Base-by-base conservation (phyloP, 768 basidiomycete genomes). In the Hypholoma sublateritium region DNA sequence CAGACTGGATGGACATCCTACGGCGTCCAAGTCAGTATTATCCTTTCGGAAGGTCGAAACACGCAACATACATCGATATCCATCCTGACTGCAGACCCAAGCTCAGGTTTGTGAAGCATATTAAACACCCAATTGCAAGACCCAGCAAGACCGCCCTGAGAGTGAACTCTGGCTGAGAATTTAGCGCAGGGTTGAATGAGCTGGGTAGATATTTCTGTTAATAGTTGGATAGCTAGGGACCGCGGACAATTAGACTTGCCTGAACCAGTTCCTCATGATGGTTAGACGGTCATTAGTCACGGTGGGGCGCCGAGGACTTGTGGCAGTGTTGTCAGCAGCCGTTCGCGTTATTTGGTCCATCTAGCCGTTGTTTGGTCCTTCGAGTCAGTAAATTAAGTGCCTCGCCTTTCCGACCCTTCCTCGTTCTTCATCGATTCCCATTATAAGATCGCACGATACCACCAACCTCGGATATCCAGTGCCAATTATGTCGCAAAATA, bases 1-100 rank as follows among this genome's bases (percentile, higher is more conserved):
- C 92, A 0, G 94, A 95, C 67, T 98, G 95, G 24, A 96, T 81
- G 8, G 94, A 94, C 94, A 95, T 96, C 93, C 92, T 93, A 59
- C 13, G 17, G 13, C 43, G 28, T 4, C 13, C 21, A 50, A 16
- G 39, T 28, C 35, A 46, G 3, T 5, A 22, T 13, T 24, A 21
- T 14, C n/a, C 37, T 7, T 34, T 5, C 4, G 12, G 2, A 7
- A 14, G 5, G 19, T 21, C 6, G 3, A 1, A 28, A 24, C 19
- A 21, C 14, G 14, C 19, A 19, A 66, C 83, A 50, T 62, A 91
- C 91, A 93, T 93, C 64, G 86, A 87, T 61, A 93, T 91, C 88
- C 91, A 94, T 68, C 92, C 92, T 1, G 92, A 92, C 70, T 93
- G 91, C 4, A 95, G 78, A 8, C 92, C 91, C 59, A 93, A 84